A percentile compares a stretch with the other conserved stretches of the same genome.
Evolutionary conservation across 1,284 basidiomycete species (phyloP).

Genomic region (Trametes pubescens): DNA sequence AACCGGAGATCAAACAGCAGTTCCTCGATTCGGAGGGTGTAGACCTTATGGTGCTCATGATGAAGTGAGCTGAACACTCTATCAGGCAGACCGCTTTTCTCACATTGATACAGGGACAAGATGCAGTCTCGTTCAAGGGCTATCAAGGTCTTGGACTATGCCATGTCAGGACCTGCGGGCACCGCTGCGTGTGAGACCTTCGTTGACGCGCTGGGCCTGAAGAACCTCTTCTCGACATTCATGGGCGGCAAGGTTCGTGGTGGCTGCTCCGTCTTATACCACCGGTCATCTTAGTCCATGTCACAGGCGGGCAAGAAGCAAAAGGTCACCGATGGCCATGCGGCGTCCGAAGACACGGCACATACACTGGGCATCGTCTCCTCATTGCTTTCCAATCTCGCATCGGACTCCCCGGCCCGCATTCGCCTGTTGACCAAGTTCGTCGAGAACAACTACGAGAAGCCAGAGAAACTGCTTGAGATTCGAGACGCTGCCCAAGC

Average conservation of each 20-base stretch:
- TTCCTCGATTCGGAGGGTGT: conserved; percentile 94
- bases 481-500: conserved; percentile 75
- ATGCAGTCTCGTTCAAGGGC: conserved; percentile 80
- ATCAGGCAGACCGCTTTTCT: background rate
- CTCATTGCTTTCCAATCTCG: conserved; percentile 89
- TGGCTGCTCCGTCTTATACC: conserved; percentile 1
- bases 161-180: conserved; percentile 85
- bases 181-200: conserved; percentile 84
- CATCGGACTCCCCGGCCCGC: conserved; percentile 84
- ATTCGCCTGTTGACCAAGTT: conserved; percentile 93
- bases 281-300: background rate
- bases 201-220: conserved; percentile 88
- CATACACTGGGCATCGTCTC: conserved; percentile 91
- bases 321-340: conserved; percentile 55
- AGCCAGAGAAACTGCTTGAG: conserved; percentile 92
- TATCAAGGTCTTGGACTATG: conserved; percentile 92
- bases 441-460: conserved; percentile 91
- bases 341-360: conserved; percentile 83
- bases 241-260: conserved; percentile 84
- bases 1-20: conserved; percentile 78
- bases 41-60: conserved; percentile 96
- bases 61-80: conserved; percentile 72
- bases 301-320: conserved; percentile 68
- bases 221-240: conserved; percentile 88
- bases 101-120: conserved; percentile 72